These are phyloP conservation scores for Talinum fruticosum DNA, from an alignment of 148 eudicot species.

Conservation along the genomic window DNA sequence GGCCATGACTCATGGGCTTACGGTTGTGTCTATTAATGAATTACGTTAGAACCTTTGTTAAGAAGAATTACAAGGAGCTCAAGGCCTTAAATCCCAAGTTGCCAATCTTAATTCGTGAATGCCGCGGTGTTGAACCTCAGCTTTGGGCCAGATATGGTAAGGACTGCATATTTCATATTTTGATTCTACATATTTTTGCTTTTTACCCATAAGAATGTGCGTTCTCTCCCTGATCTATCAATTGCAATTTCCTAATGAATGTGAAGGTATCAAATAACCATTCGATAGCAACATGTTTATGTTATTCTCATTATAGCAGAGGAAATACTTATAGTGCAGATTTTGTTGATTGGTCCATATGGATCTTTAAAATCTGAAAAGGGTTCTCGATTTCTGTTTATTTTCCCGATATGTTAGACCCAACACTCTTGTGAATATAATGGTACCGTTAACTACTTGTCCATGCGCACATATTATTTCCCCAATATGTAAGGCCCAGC, in stretches of 20 bases:
- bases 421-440: not conserved
- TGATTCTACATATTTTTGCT: not conserved
- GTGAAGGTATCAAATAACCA: not conserved
- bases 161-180: not conserved
- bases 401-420: not conserved
- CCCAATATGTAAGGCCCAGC: too few relatives aligned
- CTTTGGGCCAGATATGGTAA: conserved; percentile 97
- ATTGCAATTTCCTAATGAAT: not conserved
- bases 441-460: too few relatives aligned
- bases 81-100: conserved; percentile 82
- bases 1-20: not conserved
- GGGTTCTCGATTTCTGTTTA: not conserved
- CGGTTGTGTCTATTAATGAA: not conserved
- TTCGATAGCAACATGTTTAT: not conserved
- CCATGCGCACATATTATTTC: too few relatives aligned
- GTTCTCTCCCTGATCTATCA: not conserved
- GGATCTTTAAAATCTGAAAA: not conserved
- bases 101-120: conserved; percentile 88
- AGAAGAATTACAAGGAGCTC: conserved; percentile 86
- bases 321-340: not conserved
- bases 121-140: conserved; percentile 83
- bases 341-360: not conserved
- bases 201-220: not conserved
- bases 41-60: conserved; percentile 60
- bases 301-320: not conserved